These are phyloP conservation scores for Musa itinerans DNA, from an alignment of 176 grass and related monocot species.

Conservation along the genomic window DNA sequence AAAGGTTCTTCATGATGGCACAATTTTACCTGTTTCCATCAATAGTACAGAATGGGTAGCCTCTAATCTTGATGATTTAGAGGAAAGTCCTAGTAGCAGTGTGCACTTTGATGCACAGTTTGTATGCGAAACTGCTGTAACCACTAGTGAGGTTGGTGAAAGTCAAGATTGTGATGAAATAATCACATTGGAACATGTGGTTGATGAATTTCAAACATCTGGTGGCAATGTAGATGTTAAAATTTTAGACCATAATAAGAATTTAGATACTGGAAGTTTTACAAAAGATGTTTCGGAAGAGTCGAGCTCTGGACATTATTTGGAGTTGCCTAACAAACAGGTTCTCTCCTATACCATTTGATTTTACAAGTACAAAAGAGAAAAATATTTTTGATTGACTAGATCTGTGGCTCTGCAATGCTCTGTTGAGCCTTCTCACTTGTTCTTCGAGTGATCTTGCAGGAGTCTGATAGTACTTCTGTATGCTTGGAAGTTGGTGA, in stretches of 20 bases:
- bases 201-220: slow-evolving; percentile 22
- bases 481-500: slow-evolving; percentile 52
- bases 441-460: slow-evolving; percentile 12
- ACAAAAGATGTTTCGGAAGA: slow-evolving; percentile 24
- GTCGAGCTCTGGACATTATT: background rate
- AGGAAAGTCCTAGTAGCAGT: slow-evolving; percentile 11
- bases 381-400: background rate
- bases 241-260: slow-evolving; percentile 33
- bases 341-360: slow-evolving; percentile 15
- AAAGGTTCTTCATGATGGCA: slow-evolving; percentile 23
- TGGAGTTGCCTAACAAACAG: background rate
- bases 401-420: background rate
- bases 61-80: slow-evolving; percentile 17
- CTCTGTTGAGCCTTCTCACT: slow-evolving; percentile 27
- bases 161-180: slow-evolving; percentile 25
- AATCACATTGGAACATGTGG: slow-evolving; percentile 22
- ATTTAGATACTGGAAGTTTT: slow-evolving; percentile 11
- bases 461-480: slow-evolving; percentile 22
- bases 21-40: slow-evolving; percentile 1
- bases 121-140: slow-evolving; percentile 10
- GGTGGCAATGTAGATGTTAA: slow-evolving; percentile 9
- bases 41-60: slow-evolving; percentile 14
- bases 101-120: background rate
- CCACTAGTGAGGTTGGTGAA: slow-evolving; percentile 15
- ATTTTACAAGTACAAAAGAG: slow-evolving; percentile 18